phyloP scores from a whole-genome alignment of 306 rosid genomes.

The Gillenia trifoliata region DNA sequence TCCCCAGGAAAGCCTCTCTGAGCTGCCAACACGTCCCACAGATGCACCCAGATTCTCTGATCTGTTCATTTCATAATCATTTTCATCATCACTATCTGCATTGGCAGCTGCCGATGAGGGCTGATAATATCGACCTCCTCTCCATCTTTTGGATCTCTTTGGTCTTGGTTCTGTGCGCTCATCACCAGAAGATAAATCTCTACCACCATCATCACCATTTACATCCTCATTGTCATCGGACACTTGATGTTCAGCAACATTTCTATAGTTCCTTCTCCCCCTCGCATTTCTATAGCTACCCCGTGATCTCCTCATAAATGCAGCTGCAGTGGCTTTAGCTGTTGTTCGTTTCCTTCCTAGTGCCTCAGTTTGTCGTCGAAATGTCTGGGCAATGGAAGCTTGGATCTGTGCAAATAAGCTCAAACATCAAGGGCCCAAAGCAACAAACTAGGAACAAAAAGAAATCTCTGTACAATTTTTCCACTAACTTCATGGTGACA shows the following conservation, averaged over 20 bases:
- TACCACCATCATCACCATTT: constrained; percentile 50
- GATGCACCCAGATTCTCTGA: constrained; percentile 43
- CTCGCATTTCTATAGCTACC: constrained; percentile 48
- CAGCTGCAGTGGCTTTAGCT: constrained; percentile 45
- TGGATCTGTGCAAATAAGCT: constrained; percentile 48
- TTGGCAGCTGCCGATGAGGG: constrained; percentile 36
- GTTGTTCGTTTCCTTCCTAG: constrained; percentile 50
- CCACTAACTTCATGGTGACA: background rate
- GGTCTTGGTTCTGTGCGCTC: constrained; percentile 50
- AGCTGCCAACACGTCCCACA: constrained; percentile 40
- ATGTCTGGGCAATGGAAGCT: constrained; percentile 65
- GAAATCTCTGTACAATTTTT: constrained; percentile 4
- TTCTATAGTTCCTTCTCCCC: constrained; percentile 45
- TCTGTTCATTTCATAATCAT: constrained; percentile 43
- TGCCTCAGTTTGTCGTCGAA: constrained; percentile 58
- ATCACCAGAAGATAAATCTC: constrained; percentile 54
- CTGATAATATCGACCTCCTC: constrained; percentile 51
- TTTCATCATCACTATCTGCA: constrained; percentile 52
- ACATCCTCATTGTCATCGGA: constrained; percentile 57
- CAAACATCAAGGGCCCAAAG: constrained; percentile 13
- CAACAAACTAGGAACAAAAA: constrained; percentile 14
- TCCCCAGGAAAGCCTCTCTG: constrained; percentile 76
- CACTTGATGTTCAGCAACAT: constrained; percentile 33
- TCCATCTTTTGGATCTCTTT: constrained; percentile 44
- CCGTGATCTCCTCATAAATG: constrained; percentile 49